Percentiles rank a stretch among this genome's conserved stretches.
Evolutionary conservation across 2,329 filamentous ascomycete species (phyloP).

Genomic region (Zalaria sp.): DNA sequence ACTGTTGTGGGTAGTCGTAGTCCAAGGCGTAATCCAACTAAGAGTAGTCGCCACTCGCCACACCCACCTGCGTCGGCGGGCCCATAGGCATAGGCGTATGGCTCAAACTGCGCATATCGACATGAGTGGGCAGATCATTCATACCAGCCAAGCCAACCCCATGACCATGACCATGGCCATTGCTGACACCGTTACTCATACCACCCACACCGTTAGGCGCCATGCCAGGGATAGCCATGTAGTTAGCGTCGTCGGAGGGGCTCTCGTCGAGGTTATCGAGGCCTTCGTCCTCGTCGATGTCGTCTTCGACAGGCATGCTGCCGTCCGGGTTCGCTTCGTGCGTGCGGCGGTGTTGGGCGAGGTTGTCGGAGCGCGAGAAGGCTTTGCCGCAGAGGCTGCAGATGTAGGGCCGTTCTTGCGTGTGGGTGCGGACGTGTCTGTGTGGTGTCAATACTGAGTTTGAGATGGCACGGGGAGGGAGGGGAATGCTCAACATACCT

Average conservation of each 20-base stretch:
- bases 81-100: conserved; percentile 5
- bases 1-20: no score
- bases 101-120: conserved; percentile 17
- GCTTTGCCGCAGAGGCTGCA: conserved; percentile 98
- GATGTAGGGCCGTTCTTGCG: conserved; percentile 95
- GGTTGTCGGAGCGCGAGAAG: conserved; percentile 95
- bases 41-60: no score
- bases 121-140: conserved; percentile 14
- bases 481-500: conserved; percentile 53
- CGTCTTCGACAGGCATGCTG: conserved; percentile 59
- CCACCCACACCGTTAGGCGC: conserved; percentile 1
- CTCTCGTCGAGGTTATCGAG: conserved; percentile 68
- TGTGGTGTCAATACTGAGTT: conserved; percentile 12
- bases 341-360: conserved; percentile 79
- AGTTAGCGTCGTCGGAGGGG: conserved; percentile 9
- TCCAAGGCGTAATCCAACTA: no score
- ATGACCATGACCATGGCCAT: no score
- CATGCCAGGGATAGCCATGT: conserved; percentile 12
- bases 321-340: conserved; percentile 62
- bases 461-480: conserved; percentile 22
- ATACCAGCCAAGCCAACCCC: not conserved
- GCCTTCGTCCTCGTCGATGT: conserved; percentile 77
- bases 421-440: conserved; percentile 98
- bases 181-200: not conserved
- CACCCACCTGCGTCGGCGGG: no score